Percentiles rank a stretch among this genome's conserved stretches.
Evolutionary conservation across 768 basidiomycete species (phyloP).

Genomic region (Leccinum obscurum): DNA sequence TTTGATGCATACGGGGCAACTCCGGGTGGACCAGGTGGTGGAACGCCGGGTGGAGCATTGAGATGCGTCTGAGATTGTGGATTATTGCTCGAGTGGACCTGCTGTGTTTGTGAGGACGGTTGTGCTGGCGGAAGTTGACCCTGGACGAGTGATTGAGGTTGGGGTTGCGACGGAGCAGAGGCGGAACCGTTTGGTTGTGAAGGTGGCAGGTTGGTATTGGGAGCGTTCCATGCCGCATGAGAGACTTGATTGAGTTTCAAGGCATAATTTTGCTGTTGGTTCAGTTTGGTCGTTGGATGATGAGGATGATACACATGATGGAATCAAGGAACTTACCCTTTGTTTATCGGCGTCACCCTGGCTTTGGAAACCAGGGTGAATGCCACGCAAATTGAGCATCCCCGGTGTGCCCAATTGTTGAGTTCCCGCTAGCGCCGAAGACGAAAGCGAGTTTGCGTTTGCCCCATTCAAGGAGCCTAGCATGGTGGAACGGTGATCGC

Average conservation of each 20-base stretch:
- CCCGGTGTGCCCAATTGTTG: constrained; percentile 61
- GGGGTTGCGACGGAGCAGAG: constrained; percentile 22
- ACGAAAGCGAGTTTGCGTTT: constrained; percentile 17
- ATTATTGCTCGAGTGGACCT: constrained; percentile 36
- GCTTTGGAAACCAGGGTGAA: constrained; percentile 47
- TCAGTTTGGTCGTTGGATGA: background rate
- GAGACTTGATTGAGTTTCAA: constrained; percentile 64
- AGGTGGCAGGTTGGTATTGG: constrained; percentile 46
- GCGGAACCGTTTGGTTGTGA: constrained; percentile 31
- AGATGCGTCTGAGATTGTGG: constrained; percentile 43
- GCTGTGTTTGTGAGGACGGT: constrained; percentile 32
- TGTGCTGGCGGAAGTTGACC: constrained; percentile 24
- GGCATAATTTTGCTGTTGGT: constrained; percentile 54
- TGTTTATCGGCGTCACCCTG: constrained; percentile 66
- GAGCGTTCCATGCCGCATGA: constrained; percentile 65
- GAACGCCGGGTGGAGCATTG: constrained; percentile 53
- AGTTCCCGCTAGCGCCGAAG: constrained; percentile 40
- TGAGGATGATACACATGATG: background rate
- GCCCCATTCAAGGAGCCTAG: constrained; percentile 48
- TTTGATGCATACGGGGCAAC: constrained; percentile 36
- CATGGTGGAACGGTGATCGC: constrained; percentile 52
- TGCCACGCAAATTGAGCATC: constrained; percentile 57
- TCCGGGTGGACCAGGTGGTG: constrained; percentile 40
- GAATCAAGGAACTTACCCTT: constrained; percentile 50
- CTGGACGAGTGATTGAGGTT: constrained; percentile 25